These are phyloP conservation scores for Apiotrichum akiyoshidainum DNA, from an alignment of 1,284 basidiomycete species.

Conservation along the genomic window DNA sequence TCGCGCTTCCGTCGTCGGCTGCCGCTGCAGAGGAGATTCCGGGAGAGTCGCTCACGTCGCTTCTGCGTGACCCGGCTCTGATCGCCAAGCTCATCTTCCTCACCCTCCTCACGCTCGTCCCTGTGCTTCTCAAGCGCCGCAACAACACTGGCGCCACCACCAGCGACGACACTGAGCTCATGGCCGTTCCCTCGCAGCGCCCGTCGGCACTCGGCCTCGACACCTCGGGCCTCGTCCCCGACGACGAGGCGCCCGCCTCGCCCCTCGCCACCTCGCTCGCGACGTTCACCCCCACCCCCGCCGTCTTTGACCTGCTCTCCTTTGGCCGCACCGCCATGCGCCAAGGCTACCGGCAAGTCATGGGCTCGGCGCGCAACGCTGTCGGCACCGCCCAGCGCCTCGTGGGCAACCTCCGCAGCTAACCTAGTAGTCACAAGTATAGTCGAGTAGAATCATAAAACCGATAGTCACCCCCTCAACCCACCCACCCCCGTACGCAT, in stretches of 20 bases:
- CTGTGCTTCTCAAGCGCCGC: slow-evolving; percentile 49
- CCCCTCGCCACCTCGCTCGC: slow-evolving; percentile 36
- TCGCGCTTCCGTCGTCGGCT: slow-evolving; percentile 33
- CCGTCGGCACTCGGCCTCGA: slow-evolving; percentile 14
- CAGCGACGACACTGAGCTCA: slow-evolving; percentile 11
- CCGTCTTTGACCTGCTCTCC: slow-evolving; percentile 42
- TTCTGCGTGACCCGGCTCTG: slow-evolving; percentile 50
- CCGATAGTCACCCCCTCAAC: no score
- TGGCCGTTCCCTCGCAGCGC: slow-evolving; percentile 7
- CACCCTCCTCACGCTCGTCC: slow-evolving; percentile 47
- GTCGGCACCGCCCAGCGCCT: slow-evolving; percentile 7
- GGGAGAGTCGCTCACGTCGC: slow-evolving; percentile 47
- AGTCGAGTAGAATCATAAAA: background rate
- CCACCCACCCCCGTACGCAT: background rate
- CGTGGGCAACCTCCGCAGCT: slow-evolving; percentile 8
- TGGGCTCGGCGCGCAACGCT: slow-evolving; percentile 11
- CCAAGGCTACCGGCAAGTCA: slow-evolving; percentile 28
- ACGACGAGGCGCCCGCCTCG: slow-evolving; percentile 26
- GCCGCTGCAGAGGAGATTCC: slow-evolving; percentile 12
- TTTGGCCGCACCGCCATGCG: slow-evolving; percentile 39
- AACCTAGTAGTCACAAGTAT: background rate
- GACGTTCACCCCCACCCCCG: slow-evolving; percentile 44
- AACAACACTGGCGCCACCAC: background rate
- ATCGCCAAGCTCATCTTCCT: slow-evolving; percentile 50
- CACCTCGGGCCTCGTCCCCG: background rate